Evolutionary conservation across 257 asterid genomes (phyloP).

Genomic region (Nicotiana benthamiana): DNA sequence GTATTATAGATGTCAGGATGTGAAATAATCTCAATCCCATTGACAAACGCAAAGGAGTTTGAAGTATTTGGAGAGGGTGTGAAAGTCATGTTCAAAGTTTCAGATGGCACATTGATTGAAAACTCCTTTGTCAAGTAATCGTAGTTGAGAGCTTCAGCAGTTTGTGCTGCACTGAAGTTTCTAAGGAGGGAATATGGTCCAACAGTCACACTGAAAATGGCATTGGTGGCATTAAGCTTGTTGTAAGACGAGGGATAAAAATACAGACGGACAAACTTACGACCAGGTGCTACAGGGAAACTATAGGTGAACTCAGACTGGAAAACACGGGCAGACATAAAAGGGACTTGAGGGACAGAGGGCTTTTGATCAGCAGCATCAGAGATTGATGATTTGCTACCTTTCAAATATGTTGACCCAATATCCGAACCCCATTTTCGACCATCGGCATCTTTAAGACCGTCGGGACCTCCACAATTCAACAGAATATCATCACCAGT

Average conservation of each 20-base stretch:
- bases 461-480: slow-evolving; percentile 78
- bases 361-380: slow-evolving; percentile 62
- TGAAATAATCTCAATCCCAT: slow-evolving; percentile 79
- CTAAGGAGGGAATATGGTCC: slow-evolving; percentile 50
- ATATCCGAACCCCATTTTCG: slow-evolving; percentile 72
- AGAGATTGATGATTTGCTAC: slow-evolving; percentile 39
- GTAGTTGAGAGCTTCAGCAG: slow-evolving; percentile 52
- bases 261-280: slow-evolving; percentile 65
- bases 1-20: slow-evolving; percentile 81
- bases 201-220: slow-evolving; percentile 50
- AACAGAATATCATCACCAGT: slow-evolving; percentile 68
- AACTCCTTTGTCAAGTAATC: slow-evolving; percentile 70
- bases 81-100: slow-evolving; percentile 50
- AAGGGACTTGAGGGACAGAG: slow-evolving; percentile 72
- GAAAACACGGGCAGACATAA: slow-evolving; percentile 76
- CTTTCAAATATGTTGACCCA: slow-evolving; percentile 52
- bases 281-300: slow-evolving; percentile 76
- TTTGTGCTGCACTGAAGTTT: slow-evolving; percentile 71
- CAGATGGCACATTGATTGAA: slow-evolving; percentile 42
- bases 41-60: slow-evolving; percentile 60
- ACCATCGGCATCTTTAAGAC: slow-evolving; percentile 52
- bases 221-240: slow-evolving; percentile 45
- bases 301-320: slow-evolving; percentile 66
- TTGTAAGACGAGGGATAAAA: slow-evolving; percentile 74
- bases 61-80: slow-evolving; percentile 35